Conservation (phyloP, 2,329 filamentous ascomycete genomes). For the Epicoccum sorghinum region DNA sequence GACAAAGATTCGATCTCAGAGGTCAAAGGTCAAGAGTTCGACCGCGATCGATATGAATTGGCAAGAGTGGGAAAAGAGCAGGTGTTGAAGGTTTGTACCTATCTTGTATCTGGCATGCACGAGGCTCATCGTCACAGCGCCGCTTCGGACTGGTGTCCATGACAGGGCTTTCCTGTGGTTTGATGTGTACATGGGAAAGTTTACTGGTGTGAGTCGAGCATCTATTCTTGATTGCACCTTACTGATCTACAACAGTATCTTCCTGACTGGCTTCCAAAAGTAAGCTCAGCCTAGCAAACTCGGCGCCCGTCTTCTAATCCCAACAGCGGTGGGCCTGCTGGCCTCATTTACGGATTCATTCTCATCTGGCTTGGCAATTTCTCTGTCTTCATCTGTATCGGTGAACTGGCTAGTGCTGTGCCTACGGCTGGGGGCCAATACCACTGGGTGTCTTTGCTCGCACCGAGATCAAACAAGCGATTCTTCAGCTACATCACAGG, state of each 20-base stretch:
- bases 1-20: constrained; percentile 32
- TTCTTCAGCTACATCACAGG: constrained; percentile 54
- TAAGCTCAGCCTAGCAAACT: constrained; percentile 18
- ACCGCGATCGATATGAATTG: constrained; percentile 43
- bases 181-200: constrained; percentile 49
- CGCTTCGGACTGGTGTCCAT: constrained; percentile 47
- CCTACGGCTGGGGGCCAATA: constrained; percentile 50
- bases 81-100: constrained; percentile 41
- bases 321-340: constrained; percentile 44
- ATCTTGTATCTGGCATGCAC: neutral
- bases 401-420: constrained; percentile 47
- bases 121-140: constrained; percentile 32
- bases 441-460: constrained; percentile 52
- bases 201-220: constrained; percentile 39
- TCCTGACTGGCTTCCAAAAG: constrained; percentile 45
- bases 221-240: neutral
- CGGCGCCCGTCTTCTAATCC: constrained; percentile 5
- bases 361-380: constrained; percentile 47
- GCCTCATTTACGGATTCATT: constrained; percentile 46
- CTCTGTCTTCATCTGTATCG: constrained; percentile 45
- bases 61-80: constrained; percentile 44
- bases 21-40: constrained; percentile 34
- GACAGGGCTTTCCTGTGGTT: constrained; percentile 45
- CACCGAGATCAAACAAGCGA: constrained; percentile 49
- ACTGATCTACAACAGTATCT: constrained; percentile 31